A percentile compares a stretch with the other conserved stretches of the same genome.
Conservation (phyloP, 2,329 filamentous ascomycete genomes). For the Penicillium sp. region DNA sequence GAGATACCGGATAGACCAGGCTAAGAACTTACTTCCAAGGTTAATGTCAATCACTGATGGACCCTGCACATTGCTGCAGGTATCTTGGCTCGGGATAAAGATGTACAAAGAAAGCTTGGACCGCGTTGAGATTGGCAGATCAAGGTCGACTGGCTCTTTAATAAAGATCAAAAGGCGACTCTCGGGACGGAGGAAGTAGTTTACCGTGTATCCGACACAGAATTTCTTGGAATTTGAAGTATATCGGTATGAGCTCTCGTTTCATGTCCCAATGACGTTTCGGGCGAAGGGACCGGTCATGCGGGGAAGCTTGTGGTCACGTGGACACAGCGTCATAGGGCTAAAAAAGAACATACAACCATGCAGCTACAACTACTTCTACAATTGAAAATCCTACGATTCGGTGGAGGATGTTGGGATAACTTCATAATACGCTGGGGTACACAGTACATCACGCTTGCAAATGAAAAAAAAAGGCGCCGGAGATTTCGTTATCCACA, state of each 20-base stretch:
- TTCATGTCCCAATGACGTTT: slow-evolving; percentile 27
- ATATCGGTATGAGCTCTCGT: background rate
- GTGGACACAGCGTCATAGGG: slow-evolving; percentile 1
- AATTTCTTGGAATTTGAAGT: slow-evolving; percentile 5
- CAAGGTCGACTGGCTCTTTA: background rate
- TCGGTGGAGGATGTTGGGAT: background rate
- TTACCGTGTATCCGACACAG: slow-evolving; percentile 3
- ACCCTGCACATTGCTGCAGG: background rate
- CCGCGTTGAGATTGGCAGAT: background rate
- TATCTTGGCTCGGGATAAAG: background rate
- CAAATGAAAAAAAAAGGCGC: slow-evolving; percentile 12
- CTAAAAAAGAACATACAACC: background rate
- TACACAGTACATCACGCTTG: slow-evolving; percentile 22
- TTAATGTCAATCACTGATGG: slow-evolving; percentile 1
- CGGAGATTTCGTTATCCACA: slow-evolving; percentile 25
- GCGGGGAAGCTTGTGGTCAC: slow-evolving; percentile 6
- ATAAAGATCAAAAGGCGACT: background rate
- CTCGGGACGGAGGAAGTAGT: background rate
- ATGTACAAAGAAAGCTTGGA: background rate
- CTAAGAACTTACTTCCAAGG: slow-evolving; percentile 10
- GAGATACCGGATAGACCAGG: background rate
- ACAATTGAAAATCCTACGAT: background rate
- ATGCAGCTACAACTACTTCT: background rate
- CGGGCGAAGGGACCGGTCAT: slow-evolving; percentile 31
- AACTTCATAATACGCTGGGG: slow-evolving; percentile 16